These are phyloP conservation scores for Teunomyces tritomae DNA, from an alignment of 805 yeast genomes.

Conservation along the genomic window DNA sequence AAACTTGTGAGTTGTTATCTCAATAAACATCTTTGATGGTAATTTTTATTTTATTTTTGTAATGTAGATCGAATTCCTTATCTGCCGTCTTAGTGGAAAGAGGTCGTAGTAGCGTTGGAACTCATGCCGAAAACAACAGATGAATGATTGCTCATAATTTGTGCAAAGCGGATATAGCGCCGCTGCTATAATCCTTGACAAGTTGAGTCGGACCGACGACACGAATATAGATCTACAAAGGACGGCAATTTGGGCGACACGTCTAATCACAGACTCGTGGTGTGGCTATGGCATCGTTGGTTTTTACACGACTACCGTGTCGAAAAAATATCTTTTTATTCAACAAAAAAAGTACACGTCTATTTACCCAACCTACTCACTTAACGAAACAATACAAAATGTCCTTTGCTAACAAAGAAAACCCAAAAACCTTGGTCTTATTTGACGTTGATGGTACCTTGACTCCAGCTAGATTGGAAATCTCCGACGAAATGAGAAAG, in stretches of 20 bases:
- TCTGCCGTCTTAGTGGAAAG: too few relatives aligned
- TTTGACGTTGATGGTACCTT: slow-evolving; percentile 98
- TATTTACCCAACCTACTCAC: background rate
- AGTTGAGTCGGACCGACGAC: too few relatives aligned
- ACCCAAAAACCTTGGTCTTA: slow-evolving; percentile 83
- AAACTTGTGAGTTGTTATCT: slow-evolving; percentile 13
- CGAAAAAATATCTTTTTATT: background rate
- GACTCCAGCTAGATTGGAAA: slow-evolving; percentile 88
- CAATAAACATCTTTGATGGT: slow-evolving; percentile 1
- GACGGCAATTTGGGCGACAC: too few relatives aligned
- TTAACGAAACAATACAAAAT: slow-evolving; percentile 17
- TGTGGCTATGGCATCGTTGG: background rate
- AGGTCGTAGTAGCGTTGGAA: too few relatives aligned
- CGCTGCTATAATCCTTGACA: too few relatives aligned
- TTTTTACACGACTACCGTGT: background rate
- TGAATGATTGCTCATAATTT: too few relatives aligned
- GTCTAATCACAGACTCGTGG: background rate
- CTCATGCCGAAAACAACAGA: too few relatives aligned
- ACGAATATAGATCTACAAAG: too few relatives aligned
- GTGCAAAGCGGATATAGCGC: too few relatives aligned
- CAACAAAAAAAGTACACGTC: slow-evolving; percentile 1
- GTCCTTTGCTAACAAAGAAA: slow-evolving; percentile 72
- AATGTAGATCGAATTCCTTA: background rate
- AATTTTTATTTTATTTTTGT: background rate
- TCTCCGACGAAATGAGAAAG: slow-evolving; percentile 75